Conservation (phyloP, 768 basidiomycete genomes). For the Macrolepiota dolichaula region DNA sequence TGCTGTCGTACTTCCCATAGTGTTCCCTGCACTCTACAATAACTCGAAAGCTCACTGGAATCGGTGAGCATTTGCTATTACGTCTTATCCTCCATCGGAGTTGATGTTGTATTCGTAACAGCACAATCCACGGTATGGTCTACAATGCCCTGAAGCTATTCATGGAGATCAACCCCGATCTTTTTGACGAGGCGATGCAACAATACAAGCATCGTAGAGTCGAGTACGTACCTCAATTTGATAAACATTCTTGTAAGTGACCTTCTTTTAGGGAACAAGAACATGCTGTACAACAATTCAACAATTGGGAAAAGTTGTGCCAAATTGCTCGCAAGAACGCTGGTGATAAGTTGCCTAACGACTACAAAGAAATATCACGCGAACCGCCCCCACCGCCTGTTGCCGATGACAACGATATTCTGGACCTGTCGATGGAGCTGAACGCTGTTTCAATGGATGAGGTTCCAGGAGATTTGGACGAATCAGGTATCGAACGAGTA, state of each 20-base stretch:
- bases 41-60: constrained; percentile 99
- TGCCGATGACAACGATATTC: constrained; percentile 80
- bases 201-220: constrained; percentile 88
- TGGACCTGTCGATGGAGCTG: constrained; percentile 88
- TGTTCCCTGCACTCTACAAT: constrained; percentile 93
- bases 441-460: constrained; percentile 81
- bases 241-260: not conserved
- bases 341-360: constrained; percentile 66
- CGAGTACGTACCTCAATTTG: constrained; percentile 52
- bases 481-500: constrained; percentile 81
- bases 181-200: constrained; percentile 91
- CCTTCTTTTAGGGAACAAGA: constrained; percentile 70
- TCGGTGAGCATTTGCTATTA: constrained; percentile 54
- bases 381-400: constrained; percentile 74
- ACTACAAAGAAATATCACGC: constrained; percentile 65
- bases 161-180: constrained; percentile 98
- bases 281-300: constrained; percentile 78
- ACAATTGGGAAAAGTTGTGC: constrained; percentile 86
- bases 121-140: constrained; percentile 98
- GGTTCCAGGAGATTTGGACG: constrained; percentile 67
- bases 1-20: constrained; percentile 83
- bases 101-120: constrained; percentile 28
- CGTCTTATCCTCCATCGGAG: constrained; percentile 3
- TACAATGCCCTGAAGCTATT: constrained; percentile 97
- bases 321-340: constrained; percentile 72